Evolutionary conservation across 2,329 filamentous ascomycete genomes (phyloP).

Genomic region (Lasiodiplodia theobromae): DNA sequence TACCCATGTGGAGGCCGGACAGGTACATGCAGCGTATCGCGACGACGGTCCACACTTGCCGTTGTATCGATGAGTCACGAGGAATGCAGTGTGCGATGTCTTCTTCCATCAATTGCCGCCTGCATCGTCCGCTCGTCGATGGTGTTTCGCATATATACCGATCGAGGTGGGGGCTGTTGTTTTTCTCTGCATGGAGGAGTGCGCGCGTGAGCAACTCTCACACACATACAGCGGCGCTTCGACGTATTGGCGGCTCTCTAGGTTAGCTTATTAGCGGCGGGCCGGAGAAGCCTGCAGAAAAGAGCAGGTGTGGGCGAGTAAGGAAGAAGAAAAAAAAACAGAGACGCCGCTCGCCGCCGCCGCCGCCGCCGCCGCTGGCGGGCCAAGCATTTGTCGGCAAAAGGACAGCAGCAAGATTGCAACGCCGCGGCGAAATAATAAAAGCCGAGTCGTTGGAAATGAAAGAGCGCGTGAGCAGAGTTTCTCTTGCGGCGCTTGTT

Average conservation of each 20-base stretch:
- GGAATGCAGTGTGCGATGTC: background rate
- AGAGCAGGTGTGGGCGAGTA: constrained; percentile 5
- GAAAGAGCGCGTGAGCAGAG: constrained; percentile 8
- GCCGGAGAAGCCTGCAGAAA: background rate
- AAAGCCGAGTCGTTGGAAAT: background rate
- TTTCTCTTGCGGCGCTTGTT: background rate
- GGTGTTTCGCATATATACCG: constrained; percentile 3
- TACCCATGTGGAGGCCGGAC: background rate
- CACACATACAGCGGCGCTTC: constrained; percentile 1
- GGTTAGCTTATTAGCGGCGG: background rate
- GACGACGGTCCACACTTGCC: background rate
- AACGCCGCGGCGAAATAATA: background rate
- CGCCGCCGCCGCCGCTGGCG: background rate
- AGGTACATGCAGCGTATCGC: background rate
- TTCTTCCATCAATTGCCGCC: background rate
- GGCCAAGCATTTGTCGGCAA: background rate
- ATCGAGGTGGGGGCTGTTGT: background rate
- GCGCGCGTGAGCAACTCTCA: background rate
- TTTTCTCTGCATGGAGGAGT: background rate
- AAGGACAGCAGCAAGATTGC: background rate
- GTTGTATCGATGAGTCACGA: background rate
- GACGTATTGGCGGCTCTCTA: background rate
- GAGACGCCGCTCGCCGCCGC: background rate
- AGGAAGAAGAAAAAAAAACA: background rate
- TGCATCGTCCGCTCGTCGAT: background rate